A percentile compares a stretch with the other conserved stretches of the same genome.
phyloP scores from a whole-genome alignment of 345 rosid species.

The Viola odorata region DNA sequence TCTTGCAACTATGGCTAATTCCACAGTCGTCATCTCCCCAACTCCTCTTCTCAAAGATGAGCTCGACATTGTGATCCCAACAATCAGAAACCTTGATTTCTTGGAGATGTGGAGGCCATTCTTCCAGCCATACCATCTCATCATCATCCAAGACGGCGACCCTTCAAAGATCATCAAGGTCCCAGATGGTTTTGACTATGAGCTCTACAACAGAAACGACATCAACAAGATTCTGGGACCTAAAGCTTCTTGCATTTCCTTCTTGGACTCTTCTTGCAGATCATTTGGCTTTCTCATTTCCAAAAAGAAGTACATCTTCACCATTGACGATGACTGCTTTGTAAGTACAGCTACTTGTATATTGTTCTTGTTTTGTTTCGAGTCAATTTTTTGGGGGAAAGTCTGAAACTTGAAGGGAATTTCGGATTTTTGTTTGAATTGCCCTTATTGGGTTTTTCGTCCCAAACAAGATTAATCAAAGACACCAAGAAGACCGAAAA shows the following conservation, averaged over 20 bases:
- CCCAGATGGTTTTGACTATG: constrained; percentile 76
- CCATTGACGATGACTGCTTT: constrained; percentile 91
- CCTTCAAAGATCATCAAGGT: constrained; percentile 59
- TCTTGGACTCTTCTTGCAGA: constrained; percentile 65
- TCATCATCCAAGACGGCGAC: constrained; percentile 86
- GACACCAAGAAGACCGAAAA: no score
- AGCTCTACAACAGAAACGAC: constrained; percentile 75
- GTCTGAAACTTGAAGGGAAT: constrained; percentile 16
- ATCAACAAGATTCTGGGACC: constrained; percentile 76
- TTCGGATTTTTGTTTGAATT: not conserved
- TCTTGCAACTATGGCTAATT: constrained; percentile 23
- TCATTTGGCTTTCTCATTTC: constrained; percentile 83
- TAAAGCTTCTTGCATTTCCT: constrained; percentile 72
- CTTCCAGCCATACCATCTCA: constrained; percentile 66
- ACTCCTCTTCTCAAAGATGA: constrained; percentile 55
- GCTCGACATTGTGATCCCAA: constrained; percentile 80
- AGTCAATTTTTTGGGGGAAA: not conserved
- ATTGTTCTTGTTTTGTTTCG: not conserved
- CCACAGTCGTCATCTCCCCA: constrained; percentile 26
- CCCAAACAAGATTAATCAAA: not conserved
- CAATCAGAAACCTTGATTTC: constrained; percentile 71
- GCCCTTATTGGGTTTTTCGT: not conserved
- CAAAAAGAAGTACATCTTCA: constrained; percentile 77
- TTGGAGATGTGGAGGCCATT: constrained; percentile 83
- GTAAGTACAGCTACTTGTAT: constrained; percentile 35